Evolutionary conservation across 176 grass and related monocot genomes (phyloP).

Genomic region (Ampelocalamus luodianensis): DNA sequence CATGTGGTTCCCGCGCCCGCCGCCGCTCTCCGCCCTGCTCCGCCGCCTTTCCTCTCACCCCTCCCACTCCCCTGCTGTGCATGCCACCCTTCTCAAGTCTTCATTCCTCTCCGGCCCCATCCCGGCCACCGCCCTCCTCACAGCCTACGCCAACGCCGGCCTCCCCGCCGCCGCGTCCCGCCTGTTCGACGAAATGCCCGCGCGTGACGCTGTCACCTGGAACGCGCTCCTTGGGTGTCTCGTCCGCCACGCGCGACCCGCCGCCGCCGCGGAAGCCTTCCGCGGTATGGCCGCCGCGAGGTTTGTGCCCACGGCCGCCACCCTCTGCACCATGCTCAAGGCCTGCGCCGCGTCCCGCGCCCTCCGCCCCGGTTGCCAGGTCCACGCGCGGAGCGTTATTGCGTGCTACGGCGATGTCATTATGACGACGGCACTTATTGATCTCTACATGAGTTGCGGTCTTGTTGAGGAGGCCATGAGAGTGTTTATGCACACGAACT

Average conservation of each 20-base stretch:
- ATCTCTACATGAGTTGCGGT: constrained; percentile 65
- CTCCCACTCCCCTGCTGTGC: neutral
- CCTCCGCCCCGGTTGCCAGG: constrained; percentile 48
- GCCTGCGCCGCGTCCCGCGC: constrained; percentile 45
- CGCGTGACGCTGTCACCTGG: constrained; percentile 58
- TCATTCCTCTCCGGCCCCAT: constrained; percentile 39
- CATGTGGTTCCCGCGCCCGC: neutral
- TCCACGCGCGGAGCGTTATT: constrained; percentile 52
- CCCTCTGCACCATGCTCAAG: constrained; percentile 61
- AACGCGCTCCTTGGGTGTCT: constrained; percentile 63
- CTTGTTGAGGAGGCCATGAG: constrained; percentile 51
- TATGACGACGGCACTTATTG: constrained; percentile 51
- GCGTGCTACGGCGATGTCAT: constrained; percentile 41
- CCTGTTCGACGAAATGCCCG: constrained; percentile 71
- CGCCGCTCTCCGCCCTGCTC: constrained; percentile 36
- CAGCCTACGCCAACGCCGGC: constrained; percentile 39
- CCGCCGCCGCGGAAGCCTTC: constrained; percentile 32
- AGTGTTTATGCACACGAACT: constrained; percentile 36
- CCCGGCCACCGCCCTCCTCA: constrained; percentile 63
- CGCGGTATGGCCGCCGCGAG: constrained; percentile 39
- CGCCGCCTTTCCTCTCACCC: constrained; percentile 34
- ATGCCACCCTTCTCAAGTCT: constrained; percentile 51
- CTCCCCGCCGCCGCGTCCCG: constrained; percentile 40
- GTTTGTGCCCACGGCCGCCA: constrained; percentile 43
- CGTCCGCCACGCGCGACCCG: constrained; percentile 45